Evolutionary conservation across 129 eudicot species (phyloP), one percentile per base, ranked within the genome.

Genomic region (Centaurea solstitialis): DNA sequence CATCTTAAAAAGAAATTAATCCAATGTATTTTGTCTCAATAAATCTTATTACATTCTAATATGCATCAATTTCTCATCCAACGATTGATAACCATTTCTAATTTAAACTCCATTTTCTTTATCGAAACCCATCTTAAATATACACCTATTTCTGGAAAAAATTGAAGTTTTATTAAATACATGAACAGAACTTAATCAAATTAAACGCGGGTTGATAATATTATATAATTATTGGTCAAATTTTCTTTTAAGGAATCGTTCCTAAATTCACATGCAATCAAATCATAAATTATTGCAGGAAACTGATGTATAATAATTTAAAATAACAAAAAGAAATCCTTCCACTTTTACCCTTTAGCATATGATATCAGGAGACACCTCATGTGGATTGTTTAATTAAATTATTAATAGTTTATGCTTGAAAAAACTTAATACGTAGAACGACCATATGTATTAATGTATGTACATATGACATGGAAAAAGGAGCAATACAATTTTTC

Each of bases 311-410:
- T 15, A 64, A 64, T 62, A 59, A 43, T 28, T 50, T 15, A 50
- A 50, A 50, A 50, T 50, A 50, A 50, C 21, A 50, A 50, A 40
- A 20, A 79, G 15, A 20, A 30, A 7, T 35, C 15, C 22, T 80
- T 37, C 73, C 78, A 30, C 9, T 26, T 79, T 72, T 80, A 40
- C 72, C 62, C 83, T 45, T 71, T 79, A 68, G 81, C 75, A 30
- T 26, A 26, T 62, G 11, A 73, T 72, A 80, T 73, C 64, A 73
- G 35, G 21, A 20, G 72, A 80, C 83, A 72, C 64, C 35, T 80
- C 83, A 80, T 72, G 83, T 80, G 83, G 75, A 13, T 2, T 66
- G 22, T 40, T 72, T 72, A 72, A 76, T 62, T 38, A 72, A 39
- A 38, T 23, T 72, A 26, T 39, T 24, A 20, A 35, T 30, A 40